These are phyloP conservation scores for Phytophthora brassicae DNA, from an alignment of 352 stramenopile species.

Conservation along the genomic window DNA sequence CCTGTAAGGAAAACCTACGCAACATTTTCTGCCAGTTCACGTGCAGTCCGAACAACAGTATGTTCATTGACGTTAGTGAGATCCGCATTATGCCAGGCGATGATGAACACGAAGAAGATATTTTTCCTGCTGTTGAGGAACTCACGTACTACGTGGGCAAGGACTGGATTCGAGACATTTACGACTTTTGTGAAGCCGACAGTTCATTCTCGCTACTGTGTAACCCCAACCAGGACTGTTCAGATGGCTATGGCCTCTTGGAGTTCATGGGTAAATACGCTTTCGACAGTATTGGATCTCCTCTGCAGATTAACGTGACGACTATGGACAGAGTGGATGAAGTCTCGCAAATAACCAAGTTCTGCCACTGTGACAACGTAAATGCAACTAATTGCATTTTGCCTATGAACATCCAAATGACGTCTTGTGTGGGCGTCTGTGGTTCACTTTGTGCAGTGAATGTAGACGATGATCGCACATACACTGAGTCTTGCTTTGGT, in stretches of 20 bases:
- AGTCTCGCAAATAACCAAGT: conserved; percentile 33
- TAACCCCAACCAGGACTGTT: conserved; percentile 54
- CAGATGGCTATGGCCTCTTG: conserved; percentile 54
- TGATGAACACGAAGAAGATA: conserved; percentile 33
- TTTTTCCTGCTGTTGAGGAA: conserved; percentile 60
- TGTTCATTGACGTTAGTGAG: conserved; percentile 59
- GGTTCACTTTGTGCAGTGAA: conserved; percentile 49
- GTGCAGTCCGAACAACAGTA: conserved; percentile 65
- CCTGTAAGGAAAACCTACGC: conserved; percentile 66
- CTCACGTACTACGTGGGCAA: conserved; percentile 61
- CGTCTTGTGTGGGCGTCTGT: conserved; percentile 53
- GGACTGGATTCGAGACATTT: conserved; percentile 67
- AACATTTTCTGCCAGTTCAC: conserved; percentile 71
- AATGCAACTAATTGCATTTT: conserved; percentile 49
- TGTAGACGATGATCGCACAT: conserved; percentile 38
- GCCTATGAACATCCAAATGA: conserved; percentile 49
- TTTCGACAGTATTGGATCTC: conserved; percentile 60
- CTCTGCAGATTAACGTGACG: conserved; percentile 64
- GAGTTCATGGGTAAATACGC: conserved; percentile 67
- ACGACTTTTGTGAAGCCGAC: conserved; percentile 64
- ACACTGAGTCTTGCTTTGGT: conserved; percentile 43
- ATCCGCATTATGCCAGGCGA: conserved; percentile 52
- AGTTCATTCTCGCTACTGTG: conserved; percentile 59
- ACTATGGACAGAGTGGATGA: conserved; percentile 39
- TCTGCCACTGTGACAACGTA: conserved; percentile 45